Conservation (phyloP, 2,329 filamentous ascomycete genomes). For the Epichloe coenophiala region DNA sequence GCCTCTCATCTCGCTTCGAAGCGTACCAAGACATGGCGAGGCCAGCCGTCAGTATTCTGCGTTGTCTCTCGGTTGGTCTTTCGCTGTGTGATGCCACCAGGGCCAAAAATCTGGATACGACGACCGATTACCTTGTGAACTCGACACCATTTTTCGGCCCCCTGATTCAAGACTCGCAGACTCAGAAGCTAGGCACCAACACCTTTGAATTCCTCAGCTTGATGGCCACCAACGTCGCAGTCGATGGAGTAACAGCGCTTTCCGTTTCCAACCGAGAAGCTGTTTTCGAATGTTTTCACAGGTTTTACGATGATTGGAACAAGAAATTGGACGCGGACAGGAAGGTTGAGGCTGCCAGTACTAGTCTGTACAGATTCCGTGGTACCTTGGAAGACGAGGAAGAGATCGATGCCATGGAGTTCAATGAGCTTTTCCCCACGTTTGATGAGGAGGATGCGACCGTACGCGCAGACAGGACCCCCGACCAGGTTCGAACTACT, state of each 20-base stretch:
- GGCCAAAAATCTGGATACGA: conserved; percentile 27
- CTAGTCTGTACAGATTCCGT: conserved; percentile 70
- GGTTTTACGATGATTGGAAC: conserved; percentile 71
- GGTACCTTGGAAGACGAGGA: conserved; percentile 68
- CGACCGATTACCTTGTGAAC: conserved; percentile 25
- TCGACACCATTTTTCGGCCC: conserved; percentile 46
- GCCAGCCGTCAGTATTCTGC: conserved; percentile 66
- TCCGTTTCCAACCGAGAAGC: conserved; percentile 31
- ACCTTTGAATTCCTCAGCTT: conserved; percentile 31
- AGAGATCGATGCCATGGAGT: conserved; percentile 58
- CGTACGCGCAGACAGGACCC: conserved; percentile 16
- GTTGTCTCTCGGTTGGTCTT: conserved; percentile 64
- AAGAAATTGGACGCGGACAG: conserved; percentile 64
- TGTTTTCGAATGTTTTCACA: conserved; percentile 54
- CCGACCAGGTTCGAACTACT: conserved; percentile 34
- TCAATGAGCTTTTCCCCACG: conserved; percentile 69
- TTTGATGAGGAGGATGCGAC: conserved; percentile 40
- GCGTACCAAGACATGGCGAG: conserved; percentile 76
- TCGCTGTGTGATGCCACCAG: conserved; percentile 38
- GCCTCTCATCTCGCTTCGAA: conserved; percentile 56
- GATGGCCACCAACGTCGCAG: conserved; percentile 22
- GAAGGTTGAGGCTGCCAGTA: conserved; percentile 57
- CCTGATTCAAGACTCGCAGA: conserved; percentile 16
- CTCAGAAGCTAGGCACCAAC: conserved; percentile 10
- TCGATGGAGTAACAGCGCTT: conserved; percentile 33